Base-by-base conservation (phyloP, 1,284 basidiomycete species). In the Fomitiporia mediterranea region DNA sequence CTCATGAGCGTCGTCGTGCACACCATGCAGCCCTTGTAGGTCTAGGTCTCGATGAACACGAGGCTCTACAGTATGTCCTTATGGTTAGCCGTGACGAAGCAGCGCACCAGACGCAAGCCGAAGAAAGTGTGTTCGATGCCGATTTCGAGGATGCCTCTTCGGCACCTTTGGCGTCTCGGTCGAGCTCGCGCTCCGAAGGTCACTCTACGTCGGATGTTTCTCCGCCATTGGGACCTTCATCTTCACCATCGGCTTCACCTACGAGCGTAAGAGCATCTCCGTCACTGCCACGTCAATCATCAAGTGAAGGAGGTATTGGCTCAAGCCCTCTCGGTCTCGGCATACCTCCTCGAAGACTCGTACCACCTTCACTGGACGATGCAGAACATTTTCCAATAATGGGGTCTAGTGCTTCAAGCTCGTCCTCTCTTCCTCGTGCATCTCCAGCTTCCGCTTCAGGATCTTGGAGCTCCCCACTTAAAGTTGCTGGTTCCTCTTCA, bases 21-120 rank as follows among this genome's bases (percentile, higher is more conserved):
- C 86, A 90, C 61, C 70, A 70, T 13, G 73, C 73, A 1, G 76
- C 76, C 7, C 68, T 89, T 19, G 75, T 80, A 21, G 72, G 72
- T n/a, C 75, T 94, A 8, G 90, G 89, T 0, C 70, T 94, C 44
- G 84, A 77, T 61, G 91, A 94, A 64, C 71, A 73, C 5, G 91
- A 91, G 64, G 89, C 88, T 0, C 72, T 94, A 19, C 87, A 91
- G 62, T 94, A 94, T 64, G 79, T 85, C 0, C 68, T 94, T 53
- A 92, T 94, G 89, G 78, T 94, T 56, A 91, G 88, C 60, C 81
- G 87, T 4, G 91, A 94, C 35, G 88, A 93, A 65, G 82, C 82
- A 23, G 73, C 61, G 42, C 34, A 56, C 19, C 35, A 58, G 42
- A 42, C 52, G 39, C 32, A 48, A 11, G 30, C 64, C n/a, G 78